phyloP scores from a whole-genome alignment of 345 rosid species.

The Cardamine resedifolia region DNA sequence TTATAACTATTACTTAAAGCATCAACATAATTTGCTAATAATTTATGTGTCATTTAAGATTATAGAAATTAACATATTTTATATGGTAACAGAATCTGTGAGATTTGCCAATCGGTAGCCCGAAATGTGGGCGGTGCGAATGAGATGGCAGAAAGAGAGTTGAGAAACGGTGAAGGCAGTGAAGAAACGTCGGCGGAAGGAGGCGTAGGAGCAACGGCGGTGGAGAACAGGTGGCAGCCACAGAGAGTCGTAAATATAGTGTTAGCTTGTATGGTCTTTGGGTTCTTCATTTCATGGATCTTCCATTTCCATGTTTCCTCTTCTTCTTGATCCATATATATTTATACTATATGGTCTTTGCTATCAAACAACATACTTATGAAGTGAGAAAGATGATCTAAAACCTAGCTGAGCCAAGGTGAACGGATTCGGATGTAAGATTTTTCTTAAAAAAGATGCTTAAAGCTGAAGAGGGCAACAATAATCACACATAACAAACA shows the following conservation, averaged over 20 bases:
- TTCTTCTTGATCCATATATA: constrained; percentile 16
- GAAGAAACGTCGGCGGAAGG: constrained; percentile 7
- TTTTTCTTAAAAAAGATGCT: neutral
- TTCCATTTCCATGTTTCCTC: constrained; percentile 40
- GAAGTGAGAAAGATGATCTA: neutral
- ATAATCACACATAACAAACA: neutral
- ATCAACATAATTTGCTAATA: neutral
- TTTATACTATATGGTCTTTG: neutral
- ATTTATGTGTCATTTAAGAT: neutral
- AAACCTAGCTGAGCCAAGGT: neutral
- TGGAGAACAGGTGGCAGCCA: constrained; percentile 57
- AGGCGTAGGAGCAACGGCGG: neutral
- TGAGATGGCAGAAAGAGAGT: constrained; percentile 46
- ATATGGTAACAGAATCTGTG: constrained; percentile 62
- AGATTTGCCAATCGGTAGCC: constrained; percentile 81
- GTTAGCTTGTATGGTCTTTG: constrained; percentile 43
- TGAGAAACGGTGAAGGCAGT: constrained; percentile 10
- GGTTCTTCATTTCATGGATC: constrained; percentile 38
- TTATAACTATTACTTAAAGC: neutral
- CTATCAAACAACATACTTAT: neutral
- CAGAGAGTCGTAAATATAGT: constrained; percentile 48
- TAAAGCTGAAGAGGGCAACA: neutral
- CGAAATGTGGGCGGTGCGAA: constrained; percentile 58
- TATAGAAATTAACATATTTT: neutral
- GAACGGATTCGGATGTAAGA: neutral